Base-by-base conservation (phyloP, 2,329 filamentous ascomycete genomes). In the Fusarium devonianum region DNA sequence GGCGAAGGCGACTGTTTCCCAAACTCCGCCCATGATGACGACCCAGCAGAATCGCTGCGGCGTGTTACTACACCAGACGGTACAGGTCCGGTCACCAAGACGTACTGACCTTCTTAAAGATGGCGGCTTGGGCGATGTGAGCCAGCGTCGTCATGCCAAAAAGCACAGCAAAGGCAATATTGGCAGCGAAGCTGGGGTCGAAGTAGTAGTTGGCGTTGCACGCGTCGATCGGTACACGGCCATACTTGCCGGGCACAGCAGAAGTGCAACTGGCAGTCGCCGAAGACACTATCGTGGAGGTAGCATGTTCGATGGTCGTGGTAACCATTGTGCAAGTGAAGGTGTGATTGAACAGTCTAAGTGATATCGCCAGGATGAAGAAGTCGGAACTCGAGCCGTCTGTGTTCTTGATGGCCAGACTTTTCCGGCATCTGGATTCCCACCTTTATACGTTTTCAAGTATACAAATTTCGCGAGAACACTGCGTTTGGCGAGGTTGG, bases 1-100 rank as follows among this genome's bases (percentile, higher is more conserved):
- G 19, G 67, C 45, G 44, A 77, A 77, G n/a, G 66, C 72, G 3
- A 67, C 44, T 4, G 67, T 67, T 49, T 78, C 73, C 73, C 73
- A 77, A 0, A 58, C 18, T 0, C 56, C 69, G 9, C 69, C 72
- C 70, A 76, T 75, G 21, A 74, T 67, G 3, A 74, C 39, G 8
- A 76, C 71, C 73, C 72, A 76, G 47, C 64, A 71, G 33, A 68
- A 71, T 22, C 41, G 59, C 67, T 71, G 16, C 11, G 22, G 7
- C 1, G 5, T 3, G 28, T 62, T 26, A 61, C 33, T 7, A 3
- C 22, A 11, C 30, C 33, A 3, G 1, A 21, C 1, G 7, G n/a
- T 5, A n/a, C n/a, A n/a, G n/a, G n/a, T n/a, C n/a, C 11, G 4
- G 2, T 10, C 21, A 5, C 3, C n/a, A n/a, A 38, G n/a, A 4